Evolutionary conservation across 768 basidiomycete species (phyloP).

Genomic region (Tylopilus balloui): DNA sequence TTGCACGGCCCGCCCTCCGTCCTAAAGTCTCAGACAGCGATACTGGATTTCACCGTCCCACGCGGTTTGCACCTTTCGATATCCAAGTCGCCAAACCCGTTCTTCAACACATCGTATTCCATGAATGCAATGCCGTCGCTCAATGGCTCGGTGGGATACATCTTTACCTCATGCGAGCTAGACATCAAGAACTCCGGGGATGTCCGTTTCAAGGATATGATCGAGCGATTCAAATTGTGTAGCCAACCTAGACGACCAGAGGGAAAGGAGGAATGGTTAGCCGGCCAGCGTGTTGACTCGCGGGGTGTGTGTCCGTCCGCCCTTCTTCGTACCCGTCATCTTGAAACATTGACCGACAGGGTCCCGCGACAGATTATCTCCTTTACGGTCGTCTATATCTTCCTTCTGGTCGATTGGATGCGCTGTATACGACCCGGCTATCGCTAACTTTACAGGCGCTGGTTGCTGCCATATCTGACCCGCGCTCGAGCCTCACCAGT

Average conservation of each 20-base stretch:
- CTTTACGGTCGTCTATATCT: constrained; percentile 90
- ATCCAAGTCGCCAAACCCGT: constrained; percentile 83
- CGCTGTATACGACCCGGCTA: constrained; percentile 79
- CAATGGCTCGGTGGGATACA: constrained; percentile 89
- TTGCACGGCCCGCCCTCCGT: background rate
- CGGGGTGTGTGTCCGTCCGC: constrained; percentile 50
- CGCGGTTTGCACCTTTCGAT: constrained; percentile 72
- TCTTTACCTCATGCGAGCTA: constrained; percentile 85
- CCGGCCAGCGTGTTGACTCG: constrained; percentile 70
- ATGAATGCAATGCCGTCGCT: constrained; percentile 92
- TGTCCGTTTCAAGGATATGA: constrained; percentile 82
- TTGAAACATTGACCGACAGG: constrained; percentile 22
- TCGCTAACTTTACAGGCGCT: constrained; percentile 75
- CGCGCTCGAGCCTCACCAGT: constrained; percentile 45
- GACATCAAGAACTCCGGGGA: constrained; percentile 63
- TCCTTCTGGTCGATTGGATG: constrained; percentile 84
- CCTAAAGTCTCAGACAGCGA: constrained; percentile 45
- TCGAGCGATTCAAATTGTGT: constrained; percentile 83
- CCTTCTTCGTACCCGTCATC: background rate
- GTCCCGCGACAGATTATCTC: constrained; percentile 66
- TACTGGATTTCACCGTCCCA: constrained; percentile 89
- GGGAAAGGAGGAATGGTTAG: constrained; percentile 74
- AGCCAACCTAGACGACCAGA: constrained; percentile 79
- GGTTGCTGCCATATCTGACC: constrained; percentile 83
- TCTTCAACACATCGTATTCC: constrained; percentile 88